These are phyloP conservation scores for Linum tenue DNA, from an alignment of 345 rosid species.

Conservation along the genomic window DNA sequence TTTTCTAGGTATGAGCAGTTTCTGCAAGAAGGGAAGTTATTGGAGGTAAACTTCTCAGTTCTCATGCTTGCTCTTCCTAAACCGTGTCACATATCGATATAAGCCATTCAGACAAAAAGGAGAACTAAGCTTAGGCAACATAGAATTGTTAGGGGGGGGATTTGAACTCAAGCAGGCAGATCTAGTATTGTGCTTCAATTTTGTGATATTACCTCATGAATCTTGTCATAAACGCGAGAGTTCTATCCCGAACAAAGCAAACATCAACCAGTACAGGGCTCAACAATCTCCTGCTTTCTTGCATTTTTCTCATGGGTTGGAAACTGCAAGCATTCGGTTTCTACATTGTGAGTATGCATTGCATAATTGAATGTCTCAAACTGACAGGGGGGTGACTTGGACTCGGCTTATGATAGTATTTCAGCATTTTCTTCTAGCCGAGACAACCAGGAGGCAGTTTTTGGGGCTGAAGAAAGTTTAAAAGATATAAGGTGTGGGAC, in stretches of 20 bases:
- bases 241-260: not conserved
- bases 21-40: slow-evolving; percentile 61
- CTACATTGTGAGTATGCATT: not conserved
- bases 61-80: not conserved
- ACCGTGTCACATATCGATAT: not conserved
- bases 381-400: slow-evolving; percentile 80
- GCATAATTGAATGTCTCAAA: not conserved
- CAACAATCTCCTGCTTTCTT: slow-evolving; percentile 9
- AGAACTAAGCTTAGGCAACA: not conserved
- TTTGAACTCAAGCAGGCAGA: not conserved
- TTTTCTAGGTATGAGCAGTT: slow-evolving; percentile 57
- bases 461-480: slow-evolving; percentile 82
- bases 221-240: not conserved
- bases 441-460: slow-evolving; percentile 86
- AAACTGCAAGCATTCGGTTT: not conserved
- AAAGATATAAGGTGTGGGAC: slow-evolving; percentile 56
- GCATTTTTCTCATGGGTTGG: not conserved
- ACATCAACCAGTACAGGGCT: not conserved
- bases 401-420: slow-evolving; percentile 87
- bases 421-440: slow-evolving; percentile 82
- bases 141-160: not conserved
- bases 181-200: not conserved
- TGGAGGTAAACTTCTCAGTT: slow-evolving; percentile 40
- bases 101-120: not conserved
- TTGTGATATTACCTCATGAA: not conserved